Evolutionary conservation across 1,284 basidiomycete species (phyloP).

Genomic region (Ganoderma sinense): DNA sequence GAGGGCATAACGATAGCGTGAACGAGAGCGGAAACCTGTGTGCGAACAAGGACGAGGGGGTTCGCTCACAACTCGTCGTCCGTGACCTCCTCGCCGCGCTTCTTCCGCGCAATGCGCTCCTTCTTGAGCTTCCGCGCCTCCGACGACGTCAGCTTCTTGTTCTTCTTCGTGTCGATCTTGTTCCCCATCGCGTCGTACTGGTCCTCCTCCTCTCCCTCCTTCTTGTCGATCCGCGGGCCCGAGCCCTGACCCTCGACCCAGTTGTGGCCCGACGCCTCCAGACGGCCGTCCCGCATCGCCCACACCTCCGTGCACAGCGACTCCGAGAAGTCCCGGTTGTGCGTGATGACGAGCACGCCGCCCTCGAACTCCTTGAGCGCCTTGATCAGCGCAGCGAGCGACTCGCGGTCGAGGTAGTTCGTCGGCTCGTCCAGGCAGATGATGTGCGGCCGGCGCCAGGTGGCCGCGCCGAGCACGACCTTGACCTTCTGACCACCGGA

Average conservation of each 20-base stretch:
- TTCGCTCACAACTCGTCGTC: conserved; percentile 65
- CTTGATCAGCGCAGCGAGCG: conserved; percentile 94
- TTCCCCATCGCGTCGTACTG: conserved; percentile 96
- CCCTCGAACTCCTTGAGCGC: conserved; percentile 97
- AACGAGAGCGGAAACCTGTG: conserved; percentile 30
- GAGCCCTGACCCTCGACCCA: conserved; percentile 98
- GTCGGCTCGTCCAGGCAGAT: conserved; percentile 98
- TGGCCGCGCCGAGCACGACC: conserved; percentile 98
- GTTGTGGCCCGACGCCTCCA: conserved; percentile 97
- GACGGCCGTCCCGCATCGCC: conserved; percentile 93
- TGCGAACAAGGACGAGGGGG: conserved; percentile 15
- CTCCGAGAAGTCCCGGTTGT: conserved; percentile 99
- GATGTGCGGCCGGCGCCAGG: conserved; percentile 97
- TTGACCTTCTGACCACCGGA: conserved; percentile 99
- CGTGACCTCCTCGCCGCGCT: conserved; percentile 78
- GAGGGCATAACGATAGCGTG: conserved; percentile 17
- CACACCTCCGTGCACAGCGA: conserved; percentile 91
- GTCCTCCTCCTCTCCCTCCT: conserved; percentile 85
- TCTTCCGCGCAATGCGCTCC: conserved; percentile 91
- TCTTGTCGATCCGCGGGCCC: conserved; percentile 92
- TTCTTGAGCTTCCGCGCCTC: conserved; percentile 95
- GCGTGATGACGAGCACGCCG: conserved; percentile 96
- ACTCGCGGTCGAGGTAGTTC: conserved; percentile 98
- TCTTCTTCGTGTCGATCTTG: conserved; percentile 89
- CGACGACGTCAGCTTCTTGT: conserved; percentile 82